Base-by-base conservation (phyloP, 495 filamentous ascomycete species). In the Gamarada debralockiae region DNA sequence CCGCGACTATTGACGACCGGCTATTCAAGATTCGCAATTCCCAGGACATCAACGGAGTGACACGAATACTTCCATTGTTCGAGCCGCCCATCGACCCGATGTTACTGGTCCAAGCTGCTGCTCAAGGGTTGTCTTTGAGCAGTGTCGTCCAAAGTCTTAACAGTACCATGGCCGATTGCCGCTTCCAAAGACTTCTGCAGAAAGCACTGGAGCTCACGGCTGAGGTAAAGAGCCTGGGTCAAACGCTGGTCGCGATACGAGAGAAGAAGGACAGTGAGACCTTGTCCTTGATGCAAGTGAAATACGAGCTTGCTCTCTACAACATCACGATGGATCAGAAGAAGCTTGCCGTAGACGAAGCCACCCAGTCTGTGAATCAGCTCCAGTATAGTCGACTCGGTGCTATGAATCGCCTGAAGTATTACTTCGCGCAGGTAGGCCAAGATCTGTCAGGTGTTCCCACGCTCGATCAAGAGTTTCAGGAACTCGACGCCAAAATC, bases 11-110 rank as follows among this genome's bases (percentile, higher is more conserved):
- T 14, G 62, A 66, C 41, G 63, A 72, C 36, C 59, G 68, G 0
- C 60, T 72, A 17, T 68, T 40, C 56, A 72, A 72, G 52, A 65
- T 70, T 40, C 57, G 66, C 3, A 50, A 69, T 39, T 55, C 41
- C 17, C 24, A 27, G 52, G 65, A 73, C 39, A 69, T 73, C 48
- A 58, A 72, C 23, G 70, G 69, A 4, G 29, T 46, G 5, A 10
- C 21, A 2, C 50, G 41, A 10, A 13, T 12, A 2, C 65, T 66
- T n/a, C 10, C 62, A 17, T 56, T 71, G 4, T 69, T 54, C 24
- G 62, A 65, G 17, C 66, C 67, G 12, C 62, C 64, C 21, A 41
- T 71, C 14, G 66, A 72, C 47, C 58, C 61, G 2, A 52, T 42
- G 2, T 3, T 41, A 7, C 52, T 69, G 0, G 50, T 65, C 2